Base-by-base conservation (phyloP, 352 stramenopile genomes). In the Globisporangium spinosum region DNA sequence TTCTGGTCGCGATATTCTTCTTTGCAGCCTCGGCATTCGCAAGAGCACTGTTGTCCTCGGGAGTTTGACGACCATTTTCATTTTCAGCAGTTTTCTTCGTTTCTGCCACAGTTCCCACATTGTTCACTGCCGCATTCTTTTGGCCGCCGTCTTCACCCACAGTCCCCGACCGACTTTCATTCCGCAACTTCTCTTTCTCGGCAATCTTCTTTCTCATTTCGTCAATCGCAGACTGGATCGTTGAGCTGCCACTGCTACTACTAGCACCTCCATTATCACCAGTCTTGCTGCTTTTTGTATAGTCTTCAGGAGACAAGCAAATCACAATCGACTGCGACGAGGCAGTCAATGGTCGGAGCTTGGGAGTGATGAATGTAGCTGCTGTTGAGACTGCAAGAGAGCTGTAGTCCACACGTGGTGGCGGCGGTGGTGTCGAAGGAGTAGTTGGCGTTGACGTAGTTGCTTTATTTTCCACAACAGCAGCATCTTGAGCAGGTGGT, bases 311-410 rank as follows among this genome's bases (percentile, higher is more conserved):
- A 3, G 69, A 84, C 20, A 94, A 62, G 2, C 71, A 74, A 65
- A 94, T 93, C 56, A 94, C 83, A 20, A 91, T 20, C 13, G 82
- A 91, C 71, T 94, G 82, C 13, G 73, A 79, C 22, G 75, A 76
- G 2, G 84, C 86, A n/a, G 84, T 93, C 57, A 93, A 38, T 15
- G 84, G 86, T 12, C 77, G 77, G 22, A 89, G 76, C 49, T 80
- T 70, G 3, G 73, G 71, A 4, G 73, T 79, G 43, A 49, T n/a
- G 25, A 35, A n/a, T 17, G 43, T 23, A 51, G 32, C 2, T 29
- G 20, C 40, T 53, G 47, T 45, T 35, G 59, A 51, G n/a, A 49
- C 29, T 32, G 55, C 35, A n/a, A 58, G 61, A 1, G 60, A 51
- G 22, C 12, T 62, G 23, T 53, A 55, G 22, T 70, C 56, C 9